phyloP scores from a whole-genome alignment of 225 moss, liverwort and hornwort species.

The Sphagnum contortum region DNA sequence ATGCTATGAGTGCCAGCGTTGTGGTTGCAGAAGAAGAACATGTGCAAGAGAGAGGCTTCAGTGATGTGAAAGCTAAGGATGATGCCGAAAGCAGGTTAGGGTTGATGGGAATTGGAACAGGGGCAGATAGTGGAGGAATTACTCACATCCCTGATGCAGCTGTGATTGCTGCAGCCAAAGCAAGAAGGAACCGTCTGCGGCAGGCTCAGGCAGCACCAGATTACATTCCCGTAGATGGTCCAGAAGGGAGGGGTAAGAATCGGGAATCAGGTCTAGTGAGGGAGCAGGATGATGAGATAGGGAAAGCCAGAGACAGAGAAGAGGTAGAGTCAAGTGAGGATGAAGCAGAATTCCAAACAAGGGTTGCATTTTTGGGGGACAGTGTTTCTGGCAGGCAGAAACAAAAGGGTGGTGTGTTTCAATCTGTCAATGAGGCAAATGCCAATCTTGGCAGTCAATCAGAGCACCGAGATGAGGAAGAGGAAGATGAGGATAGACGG shows the following conservation, averaged over 20 bases:
- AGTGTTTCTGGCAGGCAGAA: slow-evolving; percentile 34
- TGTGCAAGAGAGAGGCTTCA: no score
- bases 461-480: slow-evolving; percentile 71
- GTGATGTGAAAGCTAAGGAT: slow-evolving; percentile 33
- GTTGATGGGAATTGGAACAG: slow-evolving; percentile 93
- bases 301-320: slow-evolving; percentile 34
- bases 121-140: slow-evolving; percentile 82
- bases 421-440: slow-evolving; percentile 41
- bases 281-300: slow-evolving; percentile 26
- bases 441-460: slow-evolving; percentile 19
- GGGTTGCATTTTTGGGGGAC: slow-evolving; percentile 85
- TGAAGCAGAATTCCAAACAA: slow-evolving; percentile 81
- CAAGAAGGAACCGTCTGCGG: slow-evolving; percentile 76
- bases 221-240: slow-evolving; percentile 72
- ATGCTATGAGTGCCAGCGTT: no score
- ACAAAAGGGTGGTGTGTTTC: slow-evolving; percentile 70
- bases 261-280: slow-evolving; percentile 35
- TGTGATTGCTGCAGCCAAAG: slow-evolving; percentile 94
- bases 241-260: slow-evolving; percentile 59
- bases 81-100: slow-evolving; percentile 91
- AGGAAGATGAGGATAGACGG: slow-evolving; percentile 86
- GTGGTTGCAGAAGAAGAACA: no score
- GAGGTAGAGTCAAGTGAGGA: slow-evolving; percentile 88
- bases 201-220: slow-evolving; percentile 95
- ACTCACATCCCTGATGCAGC: slow-evolving; percentile 97